A percentile compares a stretch with the other conserved stretches of the same genome.
These are phyloP conservation scores for Penicillium sp. DNA, from an alignment of 2,329 filamentous ascomycete genomes.

Conservation along the genomic window DNA sequence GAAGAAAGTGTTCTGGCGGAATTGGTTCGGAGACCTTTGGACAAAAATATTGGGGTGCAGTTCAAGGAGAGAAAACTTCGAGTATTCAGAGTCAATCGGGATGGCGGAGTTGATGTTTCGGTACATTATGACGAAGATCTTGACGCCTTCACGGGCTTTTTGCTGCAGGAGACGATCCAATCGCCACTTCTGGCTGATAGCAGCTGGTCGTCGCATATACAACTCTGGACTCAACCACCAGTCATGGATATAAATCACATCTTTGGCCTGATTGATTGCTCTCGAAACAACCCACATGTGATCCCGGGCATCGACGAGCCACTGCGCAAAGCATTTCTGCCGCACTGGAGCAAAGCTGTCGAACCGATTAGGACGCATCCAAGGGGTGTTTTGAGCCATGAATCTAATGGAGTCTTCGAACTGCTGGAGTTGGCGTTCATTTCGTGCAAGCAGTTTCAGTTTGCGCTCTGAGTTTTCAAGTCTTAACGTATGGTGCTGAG, in stretches of 20 bases:
- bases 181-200: constrained; percentile 97
- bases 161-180: constrained; percentile 88
- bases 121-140: constrained; percentile 97
- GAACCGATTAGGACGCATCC: constrained; percentile 82
- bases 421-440: constrained; percentile 83
- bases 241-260: constrained; percentile 98
- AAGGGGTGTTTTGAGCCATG: constrained; percentile 80
- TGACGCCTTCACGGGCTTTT: constrained; percentile 92
- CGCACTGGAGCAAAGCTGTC: constrained; percentile 91
- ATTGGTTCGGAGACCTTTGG: constrained; percentile 93
- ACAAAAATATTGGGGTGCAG: constrained; percentile 96
- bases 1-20: constrained; percentile 99
- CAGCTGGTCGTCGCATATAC: constrained; percentile 89
- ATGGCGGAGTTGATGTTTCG: constrained; percentile 96
- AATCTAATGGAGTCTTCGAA: constrained; percentile 90
- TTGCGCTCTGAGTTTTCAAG: constrained; percentile 91
- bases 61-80: constrained; percentile 92
- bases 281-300: constrained; percentile 99
- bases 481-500: constrained; percentile 80
- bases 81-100: constrained; percentile 97
- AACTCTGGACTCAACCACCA: constrained; percentile 98
- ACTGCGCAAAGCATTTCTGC: constrained; percentile 83
- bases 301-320: constrained; percentile 93
- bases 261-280: constrained; percentile 93
- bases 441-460: constrained; percentile 84